Evolutionary conservation across 306 rosid species (phyloP).

Genomic region (Rosa rugosa): DNA sequence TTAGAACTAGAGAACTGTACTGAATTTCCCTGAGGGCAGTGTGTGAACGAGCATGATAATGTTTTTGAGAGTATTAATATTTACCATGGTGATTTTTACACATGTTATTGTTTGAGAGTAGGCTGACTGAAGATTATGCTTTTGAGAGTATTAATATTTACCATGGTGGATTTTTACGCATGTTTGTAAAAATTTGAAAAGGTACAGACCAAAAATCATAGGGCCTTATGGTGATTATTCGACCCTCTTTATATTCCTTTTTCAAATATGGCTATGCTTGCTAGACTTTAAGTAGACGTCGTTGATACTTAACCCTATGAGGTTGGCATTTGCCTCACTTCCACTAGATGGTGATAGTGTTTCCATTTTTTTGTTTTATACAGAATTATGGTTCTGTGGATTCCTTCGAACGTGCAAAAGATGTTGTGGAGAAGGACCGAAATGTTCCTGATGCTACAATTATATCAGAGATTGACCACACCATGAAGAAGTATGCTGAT

Average conservation of each 20-base stretch:
- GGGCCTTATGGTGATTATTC: not conserved
- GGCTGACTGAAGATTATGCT: not conserved
- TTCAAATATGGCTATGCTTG: not conserved
- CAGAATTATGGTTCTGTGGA: slow-evolving; percentile 78
- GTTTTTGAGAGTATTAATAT: not conserved
- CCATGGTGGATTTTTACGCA: not conserved
- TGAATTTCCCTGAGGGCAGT: not conserved
- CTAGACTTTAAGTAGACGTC: not conserved
- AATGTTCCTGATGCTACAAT: slow-evolving; percentile 45
- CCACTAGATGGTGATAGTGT: slow-evolving; percentile 8
- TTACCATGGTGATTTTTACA: no score
- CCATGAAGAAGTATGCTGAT: slow-evolving; percentile 67
- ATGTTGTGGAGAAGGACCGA: slow-evolving; percentile 51
- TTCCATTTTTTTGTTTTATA: slow-evolving; percentile 22
- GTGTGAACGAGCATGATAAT: not conserved
- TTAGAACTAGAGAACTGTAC: slow-evolving; percentile 1
- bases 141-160: not conserved
- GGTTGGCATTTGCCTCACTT: slow-evolving; percentile 10
- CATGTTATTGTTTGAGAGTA: not conserved
- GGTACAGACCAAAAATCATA: not conserved
- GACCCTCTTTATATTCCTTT: not conserved
- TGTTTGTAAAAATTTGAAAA: not conserved
- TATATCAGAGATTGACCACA: slow-evolving; percentile 71
- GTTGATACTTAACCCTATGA: not conserved
- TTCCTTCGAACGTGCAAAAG: slow-evolving; percentile 63